Conservation (phyloP, 148 eudicot genomes). For the Silene latifolia region DNA sequence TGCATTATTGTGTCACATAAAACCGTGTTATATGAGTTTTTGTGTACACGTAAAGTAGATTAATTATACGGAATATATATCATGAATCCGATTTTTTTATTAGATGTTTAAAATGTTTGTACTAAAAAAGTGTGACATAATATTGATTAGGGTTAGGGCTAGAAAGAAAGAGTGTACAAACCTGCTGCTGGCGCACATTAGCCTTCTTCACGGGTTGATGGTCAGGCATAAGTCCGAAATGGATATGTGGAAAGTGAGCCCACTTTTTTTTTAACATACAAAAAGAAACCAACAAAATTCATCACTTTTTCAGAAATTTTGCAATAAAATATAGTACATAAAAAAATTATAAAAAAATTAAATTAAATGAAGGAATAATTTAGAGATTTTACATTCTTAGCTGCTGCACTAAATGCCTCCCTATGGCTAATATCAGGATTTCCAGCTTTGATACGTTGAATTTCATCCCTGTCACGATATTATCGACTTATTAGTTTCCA, state of each 20-base stretch:
- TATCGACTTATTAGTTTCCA: conserved; percentile 18
- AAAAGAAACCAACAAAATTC: conserved; percentile 10
- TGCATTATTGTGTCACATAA: too few species aligned
- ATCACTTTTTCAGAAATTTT: neutral
- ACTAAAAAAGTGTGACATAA: neutral
- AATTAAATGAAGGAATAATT: neutral
- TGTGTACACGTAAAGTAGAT: too few species aligned
- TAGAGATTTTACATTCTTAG: conserved; percentile 67
- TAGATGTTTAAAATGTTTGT: neutral
- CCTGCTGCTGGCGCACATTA: conserved; percentile 78
- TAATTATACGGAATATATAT: too few species aligned
- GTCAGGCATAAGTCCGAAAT: conserved; percentile 98
- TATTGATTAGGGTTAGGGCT: conserved; percentile 27
- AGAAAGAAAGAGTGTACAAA: conserved; percentile 25
- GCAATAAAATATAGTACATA: neutral
- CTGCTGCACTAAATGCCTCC: conserved; percentile 99
- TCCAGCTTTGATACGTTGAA: conserved; percentile 98
- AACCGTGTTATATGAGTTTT: too few species aligned
- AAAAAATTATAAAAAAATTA: neutral
- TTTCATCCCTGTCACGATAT: conserved; percentile 73
- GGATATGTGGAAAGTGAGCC: conserved; percentile 99
- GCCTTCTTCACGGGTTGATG: conserved; percentile 94
- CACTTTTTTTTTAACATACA: conserved; percentile 50
- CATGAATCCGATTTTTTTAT: too few species aligned
- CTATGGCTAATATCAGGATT: conserved; percentile 99